phyloP scores from a whole-genome alignment of 805 yeast species.

The Candida oleophila region DNA sequence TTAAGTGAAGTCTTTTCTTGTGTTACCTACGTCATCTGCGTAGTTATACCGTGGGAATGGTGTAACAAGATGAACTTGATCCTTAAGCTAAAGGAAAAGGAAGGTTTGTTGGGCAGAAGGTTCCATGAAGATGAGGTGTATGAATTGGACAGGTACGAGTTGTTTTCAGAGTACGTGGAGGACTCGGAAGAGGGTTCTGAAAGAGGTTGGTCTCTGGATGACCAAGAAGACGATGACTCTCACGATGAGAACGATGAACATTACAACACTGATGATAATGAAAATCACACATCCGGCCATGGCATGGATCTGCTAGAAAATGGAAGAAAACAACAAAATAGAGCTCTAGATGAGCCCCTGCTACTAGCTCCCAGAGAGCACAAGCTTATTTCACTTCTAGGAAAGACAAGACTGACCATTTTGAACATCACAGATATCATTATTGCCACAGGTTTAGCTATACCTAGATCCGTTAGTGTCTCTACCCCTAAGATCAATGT shows the following conservation, averaged over 20 bases:
- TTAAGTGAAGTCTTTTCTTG: conserved; percentile 72
- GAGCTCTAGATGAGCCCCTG: background rate
- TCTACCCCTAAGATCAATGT: conserved; percentile 17
- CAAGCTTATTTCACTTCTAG: conserved; percentile 1
- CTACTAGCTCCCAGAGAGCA: background rate
- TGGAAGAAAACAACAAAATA: background rate
- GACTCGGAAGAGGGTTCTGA: conserved; percentile 6
- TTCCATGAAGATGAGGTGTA: conserved; percentile 66
- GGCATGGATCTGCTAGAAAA: no score
- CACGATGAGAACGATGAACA: conserved; percentile 12
- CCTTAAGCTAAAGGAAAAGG: conserved; percentile 60
- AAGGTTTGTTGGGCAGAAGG: conserved; percentile 73
- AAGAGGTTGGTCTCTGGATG: conserved; percentile 4
- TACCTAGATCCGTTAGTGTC: conserved; percentile 49
- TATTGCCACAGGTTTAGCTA: conserved; percentile 58
- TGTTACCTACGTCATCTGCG: conserved; percentile 67
- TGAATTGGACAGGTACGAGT: conserved; percentile 38
- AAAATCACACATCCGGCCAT: no score
- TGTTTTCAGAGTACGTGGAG: conserved; percentile 38
- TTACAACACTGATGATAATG: conserved; percentile 17
- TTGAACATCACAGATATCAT: conserved; percentile 50
- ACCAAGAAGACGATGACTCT: conserved; percentile 6
- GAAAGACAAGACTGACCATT: conserved; percentile 35
- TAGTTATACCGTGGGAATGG: conserved; percentile 86
- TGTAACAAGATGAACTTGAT: conserved; percentile 60